Conservation (phyloP, 371 early-diverging fungal species). For the Furculomyces boomerangus region DNA sequence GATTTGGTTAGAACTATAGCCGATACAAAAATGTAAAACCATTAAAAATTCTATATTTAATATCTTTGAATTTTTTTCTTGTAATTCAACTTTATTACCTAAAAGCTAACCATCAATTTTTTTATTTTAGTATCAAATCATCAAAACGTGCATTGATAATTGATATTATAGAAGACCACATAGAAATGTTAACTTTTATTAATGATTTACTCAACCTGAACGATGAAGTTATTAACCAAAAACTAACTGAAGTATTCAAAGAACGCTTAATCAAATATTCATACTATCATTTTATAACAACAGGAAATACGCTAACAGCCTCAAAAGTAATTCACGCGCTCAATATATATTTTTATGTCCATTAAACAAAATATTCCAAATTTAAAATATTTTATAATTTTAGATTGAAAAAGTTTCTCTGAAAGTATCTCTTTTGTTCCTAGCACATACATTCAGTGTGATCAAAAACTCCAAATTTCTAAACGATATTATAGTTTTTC, state of each 20-base stretch:
- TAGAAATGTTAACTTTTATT: conserved; percentile 33
- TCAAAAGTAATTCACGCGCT: conserved; percentile 5
- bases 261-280: conserved; percentile 17
- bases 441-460: conserved; percentile 20
- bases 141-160: conserved; percentile 17
- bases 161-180: conserved; percentile 30
- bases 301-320: conserved; percentile 15
- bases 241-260: conserved; percentile 9
- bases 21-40: background rate
- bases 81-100: background rate
- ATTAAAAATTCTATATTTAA: background rate
- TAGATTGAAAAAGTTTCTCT: conserved; percentile 9
- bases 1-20: conserved; percentile 17
- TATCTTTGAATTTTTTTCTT: background rate
- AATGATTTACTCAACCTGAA: conserved; percentile 31
- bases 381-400: background rate
- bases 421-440: conserved; percentile 15
- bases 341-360: background rate
- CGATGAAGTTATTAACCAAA: conserved; percentile 24
- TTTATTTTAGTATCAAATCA: background rate
- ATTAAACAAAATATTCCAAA: background rate
- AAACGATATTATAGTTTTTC: conserved; percentile 12
- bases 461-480: conserved; percentile 16
- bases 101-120: too few relatives aligned
- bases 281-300: conserved; percentile 12